Percentiles rank a stretch among this genome's conserved stretches.
Evolutionary conservation across 2,329 filamentous ascomycete genomes (phyloP).

Genomic region (Fusarium transvaalense): DNA sequence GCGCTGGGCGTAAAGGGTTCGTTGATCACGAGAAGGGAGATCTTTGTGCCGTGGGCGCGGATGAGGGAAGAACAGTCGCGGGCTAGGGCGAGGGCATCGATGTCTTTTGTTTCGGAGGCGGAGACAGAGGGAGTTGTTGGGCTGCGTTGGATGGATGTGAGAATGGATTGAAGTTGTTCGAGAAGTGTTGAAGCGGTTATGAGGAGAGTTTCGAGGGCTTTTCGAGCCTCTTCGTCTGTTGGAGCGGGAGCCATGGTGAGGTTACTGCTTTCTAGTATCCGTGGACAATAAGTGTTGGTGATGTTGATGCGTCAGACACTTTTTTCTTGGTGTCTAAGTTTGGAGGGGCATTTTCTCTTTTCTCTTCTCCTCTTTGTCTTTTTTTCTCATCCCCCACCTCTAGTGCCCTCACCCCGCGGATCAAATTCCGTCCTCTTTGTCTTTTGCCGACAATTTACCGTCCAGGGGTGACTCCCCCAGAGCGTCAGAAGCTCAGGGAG

Average conservation of each 20-base stretch:
- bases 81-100: slow-evolving; percentile 75
- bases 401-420: slow-evolving; percentile 32
- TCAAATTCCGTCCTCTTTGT: slow-evolving; percentile 11
- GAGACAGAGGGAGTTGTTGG: slow-evolving; percentile 32
- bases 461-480: slow-evolving; percentile 25
- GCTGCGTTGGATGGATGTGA: slow-evolving; percentile 56
- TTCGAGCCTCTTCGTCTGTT: slow-evolving; percentile 49
- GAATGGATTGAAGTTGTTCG: slow-evolving; percentile 57
- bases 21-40: slow-evolving; percentile 88
- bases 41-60: slow-evolving; percentile 85
- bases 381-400: slow-evolving; percentile 38
- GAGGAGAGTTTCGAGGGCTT: slow-evolving; percentile 56
- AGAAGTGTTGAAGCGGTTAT: slow-evolving; percentile 56
- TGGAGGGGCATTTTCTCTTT: slow-evolving; percentile 44
- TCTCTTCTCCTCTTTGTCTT: slow-evolving; percentile 7
- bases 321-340: slow-evolving; percentile 34
- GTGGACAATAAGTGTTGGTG: background rate
- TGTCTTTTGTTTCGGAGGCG: slow-evolving; percentile 37
- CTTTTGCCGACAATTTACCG: slow-evolving; percentile 40
- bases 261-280: too few relatives aligned
- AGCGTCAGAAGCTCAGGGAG: slow-evolving; percentile 50
- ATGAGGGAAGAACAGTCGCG: slow-evolving; percentile 79
- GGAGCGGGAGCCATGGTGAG: slow-evolving; percentile 44
- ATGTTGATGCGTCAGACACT: slow-evolving; percentile 15
- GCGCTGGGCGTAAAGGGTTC: slow-evolving; percentile 87